phyloP scores from a whole-genome alignment of 768 basidiomycete genomes.

The Harrya chromipes region DNA sequence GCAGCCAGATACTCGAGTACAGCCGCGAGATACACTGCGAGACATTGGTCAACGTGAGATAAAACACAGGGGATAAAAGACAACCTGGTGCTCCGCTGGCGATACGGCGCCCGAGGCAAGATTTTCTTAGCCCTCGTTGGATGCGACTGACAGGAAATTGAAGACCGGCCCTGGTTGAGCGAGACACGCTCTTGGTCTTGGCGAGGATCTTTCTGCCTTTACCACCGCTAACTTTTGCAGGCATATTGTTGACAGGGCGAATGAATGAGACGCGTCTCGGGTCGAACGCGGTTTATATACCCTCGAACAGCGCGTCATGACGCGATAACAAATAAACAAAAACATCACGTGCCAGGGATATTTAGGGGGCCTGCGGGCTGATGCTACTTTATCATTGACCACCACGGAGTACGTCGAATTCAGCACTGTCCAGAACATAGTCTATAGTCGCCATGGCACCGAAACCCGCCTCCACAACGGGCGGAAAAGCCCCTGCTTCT shows the following conservation, averaged over 20 bases:
- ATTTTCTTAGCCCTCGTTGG: constrained; percentile 83
- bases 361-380: constrained; percentile 31
- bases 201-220: constrained; percentile 44
- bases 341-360: constrained; percentile 33
- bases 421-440: neutral
- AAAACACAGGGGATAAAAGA: neutral
- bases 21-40: constrained; percentile 84
- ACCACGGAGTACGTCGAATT: neutral
- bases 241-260: constrained; percentile 16
- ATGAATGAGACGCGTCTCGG: neutral
- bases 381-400: constrained; percentile 4
- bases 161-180: constrained; percentile 73
- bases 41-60: neutral
- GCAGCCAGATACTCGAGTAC: constrained; percentile 92
- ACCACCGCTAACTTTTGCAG: constrained; percentile 26
- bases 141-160: constrained; percentile 92
- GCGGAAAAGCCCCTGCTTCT: constrained; percentile 68
- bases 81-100: constrained; percentile 84
- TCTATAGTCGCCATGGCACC: constrained; percentile 41
- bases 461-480: constrained; percentile 64
- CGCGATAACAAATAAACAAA: constrained; percentile 30
- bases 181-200: constrained; percentile 60
- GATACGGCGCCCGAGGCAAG: constrained; percentile 84
- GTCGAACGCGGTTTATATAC: constrained; percentile 24
- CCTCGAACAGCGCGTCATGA: constrained; percentile 38